Evolutionary conservation across 140 eudicot species (phyloP).

Genomic region (Anethum foeniculum): DNA sequence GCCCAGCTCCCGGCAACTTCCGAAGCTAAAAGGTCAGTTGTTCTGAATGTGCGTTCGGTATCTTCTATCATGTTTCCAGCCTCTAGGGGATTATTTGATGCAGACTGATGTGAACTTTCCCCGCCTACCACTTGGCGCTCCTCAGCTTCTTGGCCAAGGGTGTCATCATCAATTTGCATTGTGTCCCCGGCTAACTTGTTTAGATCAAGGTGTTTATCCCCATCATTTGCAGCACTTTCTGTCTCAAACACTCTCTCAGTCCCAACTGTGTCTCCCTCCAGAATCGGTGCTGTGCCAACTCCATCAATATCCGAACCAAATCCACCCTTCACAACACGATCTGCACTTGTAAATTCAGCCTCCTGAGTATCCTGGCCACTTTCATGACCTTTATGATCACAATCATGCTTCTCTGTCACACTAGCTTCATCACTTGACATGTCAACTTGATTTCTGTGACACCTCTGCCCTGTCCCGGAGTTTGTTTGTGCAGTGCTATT

Average conservation of each 20-base stretch:
- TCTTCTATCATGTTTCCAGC: constrained; percentile 32
- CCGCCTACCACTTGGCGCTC: constrained; percentile 18
- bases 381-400: constrained; percentile 52
- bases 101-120: constrained; percentile 21
- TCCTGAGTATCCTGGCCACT: constrained; percentile 77
- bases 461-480: constrained; percentile 37
- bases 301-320: constrained; percentile 88
- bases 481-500: constrained; percentile 32
- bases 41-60: constrained; percentile 55
- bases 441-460: constrained; percentile 20
- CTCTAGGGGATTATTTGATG: constrained; percentile 25
- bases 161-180: constrained; percentile 55
- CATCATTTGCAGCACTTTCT: constrained; percentile 39
- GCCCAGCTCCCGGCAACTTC: constrained; percentile 97
- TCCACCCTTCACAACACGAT: constrained; percentile 41
- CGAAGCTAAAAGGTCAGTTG: constrained; percentile 81
- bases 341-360: constrained; percentile 52
- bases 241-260: constrained; percentile 59
- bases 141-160: constrained; percentile 26
- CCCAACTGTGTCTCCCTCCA: constrained; percentile 35
- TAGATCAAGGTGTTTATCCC: constrained; percentile 31
- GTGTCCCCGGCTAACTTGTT: constrained; percentile 50
- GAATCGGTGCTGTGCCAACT: constrained; percentile 42
- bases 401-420: constrained; percentile 76
- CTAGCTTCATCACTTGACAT: constrained; percentile 65